Conservation (phyloP, 768 basidiomycete species). For the Termitomyces sp. region DNA sequence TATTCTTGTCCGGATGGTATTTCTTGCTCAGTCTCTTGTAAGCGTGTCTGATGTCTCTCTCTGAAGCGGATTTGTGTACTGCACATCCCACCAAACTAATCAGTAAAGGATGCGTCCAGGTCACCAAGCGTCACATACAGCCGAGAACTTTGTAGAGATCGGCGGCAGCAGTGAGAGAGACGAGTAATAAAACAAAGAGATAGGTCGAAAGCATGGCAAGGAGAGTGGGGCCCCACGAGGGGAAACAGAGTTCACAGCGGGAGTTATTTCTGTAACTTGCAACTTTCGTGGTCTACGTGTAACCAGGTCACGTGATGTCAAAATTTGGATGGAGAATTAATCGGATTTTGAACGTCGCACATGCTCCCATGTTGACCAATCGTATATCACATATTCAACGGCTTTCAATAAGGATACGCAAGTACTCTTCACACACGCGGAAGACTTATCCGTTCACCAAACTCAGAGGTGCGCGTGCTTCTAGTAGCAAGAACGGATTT, state of each 20-base stretch:
- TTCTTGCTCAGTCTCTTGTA: slow-evolving; percentile 87
- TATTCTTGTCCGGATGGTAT: slow-evolving; percentile 96
- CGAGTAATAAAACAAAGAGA: slow-evolving; percentile 31
- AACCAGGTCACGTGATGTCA: slow-evolving; percentile 10
- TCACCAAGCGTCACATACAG: slow-evolving; percentile 40
- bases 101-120: slow-evolving; percentile 16
- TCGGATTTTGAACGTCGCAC: neutral
- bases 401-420: slow-evolving; percentile 1
- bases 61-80: slow-evolving; percentile 75
- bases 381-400: slow-evolving; percentile 11
- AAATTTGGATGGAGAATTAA: neutral
- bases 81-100: slow-evolving; percentile 4
- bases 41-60: slow-evolving; percentile 85
- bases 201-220: slow-evolving; percentile 28
- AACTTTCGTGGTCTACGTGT: slow-evolving; percentile 16
- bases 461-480: slow-evolving; percentile 26
- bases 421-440: slow-evolving; percentile 6
- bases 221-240: slow-evolving; percentile 9
- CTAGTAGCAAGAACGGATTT: neutral
- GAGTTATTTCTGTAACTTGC: slow-evolving; percentile 6
- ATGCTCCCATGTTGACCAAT: slow-evolving; percentile 11
- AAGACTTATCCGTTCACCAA: slow-evolving; percentile 25
- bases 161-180: slow-evolving; percentile 41
- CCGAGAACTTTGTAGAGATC: slow-evolving; percentile 84
- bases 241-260: neutral